phyloP scores from a whole-genome alignment of 805 yeast species.

The Candida tibetensis region DNA sequence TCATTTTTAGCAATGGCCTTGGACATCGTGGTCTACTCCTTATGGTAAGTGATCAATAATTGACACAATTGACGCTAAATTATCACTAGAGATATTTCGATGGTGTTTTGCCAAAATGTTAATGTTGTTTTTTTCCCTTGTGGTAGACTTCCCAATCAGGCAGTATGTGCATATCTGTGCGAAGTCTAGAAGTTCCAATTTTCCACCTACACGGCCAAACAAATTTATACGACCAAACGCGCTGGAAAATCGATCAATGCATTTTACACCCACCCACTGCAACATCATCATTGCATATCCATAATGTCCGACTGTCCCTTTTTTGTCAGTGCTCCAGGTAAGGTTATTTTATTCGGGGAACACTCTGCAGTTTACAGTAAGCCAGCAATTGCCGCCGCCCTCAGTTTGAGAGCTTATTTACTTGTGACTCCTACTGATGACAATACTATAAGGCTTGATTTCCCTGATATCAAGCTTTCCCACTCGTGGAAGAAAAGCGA shows the following conservation, averaged over 20 bases:
- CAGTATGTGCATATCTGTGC: conserved; percentile 4
- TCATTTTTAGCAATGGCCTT: conserved; percentile 1
- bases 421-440: conserved; percentile 52
- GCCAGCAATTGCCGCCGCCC: conserved; percentile 96
- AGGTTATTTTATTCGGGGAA: conserved; percentile 93
- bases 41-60: neutral
- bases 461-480: conserved; percentile 75
- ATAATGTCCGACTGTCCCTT: conserved; percentile 43
- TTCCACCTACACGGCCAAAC: too few relatives aligned
- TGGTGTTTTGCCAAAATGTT: neutral
- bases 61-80: too few relatives aligned
- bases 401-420: conserved; percentile 79
- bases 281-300: too few relatives aligned
- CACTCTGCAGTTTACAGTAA: conserved; percentile 92
- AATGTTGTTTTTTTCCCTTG: conserved; percentile 1
- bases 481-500: conserved; percentile 60
- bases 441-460: conserved; percentile 56
- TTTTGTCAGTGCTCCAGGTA: conserved; percentile 91
- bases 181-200: too few relatives aligned
- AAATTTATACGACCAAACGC: too few relatives aligned
- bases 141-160: conserved; percentile 17
- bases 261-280: too few relatives aligned
- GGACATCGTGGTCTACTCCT: conserved; percentile 1
- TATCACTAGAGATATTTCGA: conserved; percentile 1
- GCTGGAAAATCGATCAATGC: too few relatives aligned